phyloP scores from a whole-genome alignment of 805 yeast genomes.

The Candida coquimbonensis region DNA sequence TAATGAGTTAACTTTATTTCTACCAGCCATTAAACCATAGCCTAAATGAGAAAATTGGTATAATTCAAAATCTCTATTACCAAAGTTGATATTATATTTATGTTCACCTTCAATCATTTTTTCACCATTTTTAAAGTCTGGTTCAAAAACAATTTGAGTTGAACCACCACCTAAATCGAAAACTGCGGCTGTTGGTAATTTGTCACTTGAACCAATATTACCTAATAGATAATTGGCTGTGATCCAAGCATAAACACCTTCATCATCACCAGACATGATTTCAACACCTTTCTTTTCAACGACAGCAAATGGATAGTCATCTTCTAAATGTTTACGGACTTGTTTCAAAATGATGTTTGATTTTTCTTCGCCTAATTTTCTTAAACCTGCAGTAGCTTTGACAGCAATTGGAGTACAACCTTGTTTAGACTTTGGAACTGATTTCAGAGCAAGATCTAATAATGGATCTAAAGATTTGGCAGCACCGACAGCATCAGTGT shows the following conservation, averaged over 20 bases:
- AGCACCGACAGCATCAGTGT: slow-evolving; percentile 74
- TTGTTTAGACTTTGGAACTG: slow-evolving; percentile 68
- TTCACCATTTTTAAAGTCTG: slow-evolving; percentile 55
- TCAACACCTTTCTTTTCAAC: slow-evolving; percentile 81
- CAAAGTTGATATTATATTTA: slow-evolving; percentile 73
- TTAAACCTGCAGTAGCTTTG: slow-evolving; percentile 96
- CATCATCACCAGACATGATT: slow-evolving; percentile 94
- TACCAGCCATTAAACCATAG: slow-evolving; percentile 91
- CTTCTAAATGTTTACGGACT: slow-evolving; percentile 69
- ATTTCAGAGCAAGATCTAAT: slow-evolving; percentile 63
- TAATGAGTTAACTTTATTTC: slow-evolving; percentile 67
- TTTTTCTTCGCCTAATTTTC: slow-evolving; percentile 74
- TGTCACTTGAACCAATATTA: slow-evolving; percentile 73
- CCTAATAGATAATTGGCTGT: slow-evolving; percentile 91
- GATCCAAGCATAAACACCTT: slow-evolving; percentile 98
- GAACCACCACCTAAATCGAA: slow-evolving; percentile 98
- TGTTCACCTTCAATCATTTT: slow-evolving; percentile 81
- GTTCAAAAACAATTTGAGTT: slow-evolving; percentile 97
- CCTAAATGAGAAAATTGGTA: slow-evolving; percentile 96
- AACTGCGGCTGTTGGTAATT: slow-evolving; percentile 87
- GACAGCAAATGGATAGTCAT: slow-evolving; percentile 86
- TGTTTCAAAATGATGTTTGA: slow-evolving; percentile 65
- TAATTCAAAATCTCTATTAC: slow-evolving; percentile 68
- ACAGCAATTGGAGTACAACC: slow-evolving; percentile 91
- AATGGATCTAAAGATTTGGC: slow-evolving; percentile 86